Conservation (phyloP, 2,329 filamentous ascomycete species). For the Diatrype stigma region DNA sequence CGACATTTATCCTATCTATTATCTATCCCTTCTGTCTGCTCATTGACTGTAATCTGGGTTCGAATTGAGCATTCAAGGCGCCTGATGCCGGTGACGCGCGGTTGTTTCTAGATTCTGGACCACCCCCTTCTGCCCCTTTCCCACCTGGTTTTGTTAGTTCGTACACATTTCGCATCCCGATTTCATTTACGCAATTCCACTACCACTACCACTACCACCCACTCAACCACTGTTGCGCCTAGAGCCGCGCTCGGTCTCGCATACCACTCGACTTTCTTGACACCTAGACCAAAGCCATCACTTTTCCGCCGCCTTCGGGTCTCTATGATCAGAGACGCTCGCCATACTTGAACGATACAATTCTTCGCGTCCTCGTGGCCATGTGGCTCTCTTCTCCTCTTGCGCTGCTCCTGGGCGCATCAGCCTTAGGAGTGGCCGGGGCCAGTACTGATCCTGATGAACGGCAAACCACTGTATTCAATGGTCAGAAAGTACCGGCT, state of each 20-base stretch:
- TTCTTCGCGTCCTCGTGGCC: conserved; percentile 15
- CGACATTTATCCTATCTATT: too few species aligned
- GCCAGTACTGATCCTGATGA: conserved; percentile 32
- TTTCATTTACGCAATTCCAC: too few species aligned
- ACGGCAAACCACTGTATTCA: conserved; percentile 55
- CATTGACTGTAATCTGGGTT: too few species aligned
- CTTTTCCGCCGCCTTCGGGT: background rate
- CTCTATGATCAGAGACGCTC: conserved; percentile 13
- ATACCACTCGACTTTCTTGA: background rate
- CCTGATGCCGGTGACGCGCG: too few species aligned
- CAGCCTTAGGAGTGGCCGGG: conserved; percentile 36
- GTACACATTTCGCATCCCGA: too few species aligned
- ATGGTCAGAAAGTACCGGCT: conserved; percentile 62
- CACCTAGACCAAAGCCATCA: background rate
- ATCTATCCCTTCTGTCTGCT: too few species aligned
- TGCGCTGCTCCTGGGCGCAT: conserved; percentile 44
- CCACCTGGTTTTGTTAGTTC: too few species aligned
- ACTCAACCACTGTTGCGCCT: background rate
- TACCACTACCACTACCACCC: background rate
- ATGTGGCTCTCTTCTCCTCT: conserved; percentile 43
- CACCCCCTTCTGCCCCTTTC: too few species aligned
- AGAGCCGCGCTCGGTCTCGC: background rate
- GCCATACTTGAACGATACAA: conserved; percentile 12
- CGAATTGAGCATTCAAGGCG: too few species aligned
- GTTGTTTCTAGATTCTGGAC: too few species aligned